These are phyloP conservation scores for Areca catechu DNA, from an alignment of 176 grass and related monocot species.

Conservation along the genomic window DNA sequence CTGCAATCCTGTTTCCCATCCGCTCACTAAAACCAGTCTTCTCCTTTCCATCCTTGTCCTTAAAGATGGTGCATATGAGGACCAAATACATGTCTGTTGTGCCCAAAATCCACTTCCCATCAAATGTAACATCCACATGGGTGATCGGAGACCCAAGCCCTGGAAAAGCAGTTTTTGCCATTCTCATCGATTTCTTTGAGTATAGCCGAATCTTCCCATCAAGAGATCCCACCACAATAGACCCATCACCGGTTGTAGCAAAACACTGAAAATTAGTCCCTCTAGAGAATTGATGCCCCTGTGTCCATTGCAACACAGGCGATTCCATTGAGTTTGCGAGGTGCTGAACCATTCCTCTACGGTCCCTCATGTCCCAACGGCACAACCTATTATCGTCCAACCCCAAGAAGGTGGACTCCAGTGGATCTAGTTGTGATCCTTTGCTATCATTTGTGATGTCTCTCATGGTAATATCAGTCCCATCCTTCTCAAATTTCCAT, in stretches of 20 bases:
- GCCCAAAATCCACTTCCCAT: too few species aligned
- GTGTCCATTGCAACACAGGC: background rate
- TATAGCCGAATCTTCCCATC: conserved; percentile 1
- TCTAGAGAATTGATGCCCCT: conserved; percentile 1
- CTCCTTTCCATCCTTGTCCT: too few species aligned
- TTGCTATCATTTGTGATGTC: too few species aligned
- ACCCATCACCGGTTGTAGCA: background rate
- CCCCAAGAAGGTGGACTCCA: background rate
- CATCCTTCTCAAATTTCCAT: too few species aligned
- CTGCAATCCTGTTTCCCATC: too few species aligned
- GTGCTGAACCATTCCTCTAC: background rate
- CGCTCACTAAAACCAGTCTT: too few species aligned
- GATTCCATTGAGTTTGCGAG: too few species aligned
- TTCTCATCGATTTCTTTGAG: conserved; percentile 1
- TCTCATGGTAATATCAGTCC: too few species aligned
- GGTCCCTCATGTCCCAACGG: conserved; percentile 3
- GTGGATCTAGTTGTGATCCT: too few species aligned
- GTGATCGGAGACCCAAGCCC: background rate
- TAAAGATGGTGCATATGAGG: too few species aligned
- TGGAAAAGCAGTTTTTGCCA: conserved; percentile 1
- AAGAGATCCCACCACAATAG: background rate
- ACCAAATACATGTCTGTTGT: too few species aligned
- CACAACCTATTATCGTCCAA: conserved; percentile 2
- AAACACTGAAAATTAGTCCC: background rate
- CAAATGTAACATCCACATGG: background rate